A percentile compares a stretch with the other conserved stretches of the same genome.
Conservation (phyloP, 495 filamentous ascomycete species). For the Parathielavia hyrcaniae region DNA sequence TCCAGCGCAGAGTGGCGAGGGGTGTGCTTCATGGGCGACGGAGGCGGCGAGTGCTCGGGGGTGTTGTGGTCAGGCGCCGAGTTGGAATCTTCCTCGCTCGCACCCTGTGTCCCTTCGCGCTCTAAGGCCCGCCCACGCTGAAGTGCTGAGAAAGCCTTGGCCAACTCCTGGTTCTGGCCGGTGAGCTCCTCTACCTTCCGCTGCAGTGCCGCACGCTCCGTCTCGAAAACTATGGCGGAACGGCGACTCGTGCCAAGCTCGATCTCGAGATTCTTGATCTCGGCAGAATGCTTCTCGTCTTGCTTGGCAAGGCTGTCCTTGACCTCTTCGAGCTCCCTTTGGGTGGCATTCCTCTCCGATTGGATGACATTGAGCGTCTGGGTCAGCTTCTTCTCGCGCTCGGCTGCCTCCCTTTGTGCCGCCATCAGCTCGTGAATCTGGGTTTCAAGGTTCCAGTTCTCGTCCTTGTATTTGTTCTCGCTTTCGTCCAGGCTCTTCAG, state of each 20-base stretch:
- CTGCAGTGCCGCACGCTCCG: conserved; percentile 66
- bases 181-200: conserved; percentile 79
- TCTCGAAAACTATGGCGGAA: conserved; percentile 64
- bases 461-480: conserved; percentile 91
- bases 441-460: conserved; percentile 94
- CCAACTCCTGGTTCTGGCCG: conserved; percentile 81
- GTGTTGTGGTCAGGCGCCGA: conserved; percentile 63
- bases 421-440: conserved; percentile 75
- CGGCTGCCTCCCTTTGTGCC: conserved; percentile 60
- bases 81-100: conserved; percentile 57
- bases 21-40: conserved; percentile 83
- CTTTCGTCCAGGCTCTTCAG: conserved; percentile 80
- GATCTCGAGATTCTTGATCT: conserved; percentile 77
- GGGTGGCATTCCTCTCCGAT: conserved; percentile 66
- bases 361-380: conserved; percentile 60
- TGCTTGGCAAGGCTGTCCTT: conserved; percentile 70
- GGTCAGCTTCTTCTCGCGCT: conserved; percentile 72
- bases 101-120: conserved; percentile 50
- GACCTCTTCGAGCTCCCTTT: conserved; percentile 83
- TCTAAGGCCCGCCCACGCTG: conserved; percentile 66
- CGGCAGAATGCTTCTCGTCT: conserved; percentile 65
- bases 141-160: conserved; percentile 56
- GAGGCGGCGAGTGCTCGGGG: conserved; percentile 83
- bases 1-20: conserved; percentile 85
- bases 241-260: conserved; percentile 75